phyloP scores from a whole-genome alignment of 306 rosid genomes.

The Cucurbita argyrosperma region DNA sequence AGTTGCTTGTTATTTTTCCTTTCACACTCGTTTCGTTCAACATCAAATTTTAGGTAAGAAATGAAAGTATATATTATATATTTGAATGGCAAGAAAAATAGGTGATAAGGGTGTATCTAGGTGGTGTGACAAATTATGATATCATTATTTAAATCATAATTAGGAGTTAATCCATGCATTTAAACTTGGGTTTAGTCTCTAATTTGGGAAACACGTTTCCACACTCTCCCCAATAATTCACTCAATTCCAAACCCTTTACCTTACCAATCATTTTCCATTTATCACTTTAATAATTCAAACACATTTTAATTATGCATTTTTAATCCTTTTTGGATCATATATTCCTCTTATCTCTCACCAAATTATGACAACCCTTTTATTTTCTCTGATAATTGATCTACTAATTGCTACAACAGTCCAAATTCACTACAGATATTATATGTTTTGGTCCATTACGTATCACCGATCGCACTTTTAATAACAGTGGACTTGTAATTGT shows the following conservation, averaged over 20 bases:
- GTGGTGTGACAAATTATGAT: not conserved
- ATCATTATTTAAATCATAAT: not conserved
- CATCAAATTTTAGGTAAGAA: constrained; percentile 5
- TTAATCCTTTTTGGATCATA: not conserved
- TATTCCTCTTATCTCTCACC: not conserved
- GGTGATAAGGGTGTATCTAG: constrained; percentile 1
- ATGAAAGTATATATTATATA: not conserved
- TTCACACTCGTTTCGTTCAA: not conserved
- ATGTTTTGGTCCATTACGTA: too few species aligned
- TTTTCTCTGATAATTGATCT: not conserved
- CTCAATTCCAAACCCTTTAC: not conserved
- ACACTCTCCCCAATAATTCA: not conserved
- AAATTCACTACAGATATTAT: too few species aligned
- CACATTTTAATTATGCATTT: not conserved
- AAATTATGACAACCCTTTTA: not conserved
- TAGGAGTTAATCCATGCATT: not conserved
- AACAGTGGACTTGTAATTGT: too few species aligned
- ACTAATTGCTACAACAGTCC: too few species aligned
- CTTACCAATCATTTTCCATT: not conserved
- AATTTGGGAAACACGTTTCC: not conserved
- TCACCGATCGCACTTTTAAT: too few species aligned
- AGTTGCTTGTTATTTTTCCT: not conserved
- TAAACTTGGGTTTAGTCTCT: not conserved
- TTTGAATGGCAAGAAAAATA: not conserved
- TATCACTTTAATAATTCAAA: not conserved